These are phyloP conservation scores for Pyrenopolyporus hunteri DNA, from an alignment of 495 filamentous ascomycete genomes.

Conservation along the genomic window DNA sequence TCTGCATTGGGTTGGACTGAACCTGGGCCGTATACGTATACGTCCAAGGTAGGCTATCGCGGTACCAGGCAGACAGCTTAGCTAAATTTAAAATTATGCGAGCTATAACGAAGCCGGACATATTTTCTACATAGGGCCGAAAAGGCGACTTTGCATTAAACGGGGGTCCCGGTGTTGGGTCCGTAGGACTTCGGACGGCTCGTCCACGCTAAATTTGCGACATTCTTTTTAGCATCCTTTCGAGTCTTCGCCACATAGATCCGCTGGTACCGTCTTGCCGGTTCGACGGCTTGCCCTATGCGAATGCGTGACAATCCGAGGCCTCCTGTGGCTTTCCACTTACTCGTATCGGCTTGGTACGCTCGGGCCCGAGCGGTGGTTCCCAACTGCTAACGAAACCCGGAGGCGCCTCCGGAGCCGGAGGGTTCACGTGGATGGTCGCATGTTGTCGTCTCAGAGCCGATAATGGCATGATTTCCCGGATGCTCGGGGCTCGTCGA, in stretches of 20 bases:
- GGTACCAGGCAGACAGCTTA: neutral
- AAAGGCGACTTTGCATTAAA: constrained; percentile 7
- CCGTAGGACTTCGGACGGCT: constrained; percentile 7
- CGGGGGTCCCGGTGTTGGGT: constrained; percentile 5
- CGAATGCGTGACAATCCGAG: neutral
- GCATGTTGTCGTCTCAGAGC: constrained; percentile 24
- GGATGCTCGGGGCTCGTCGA: constrained; percentile 17
- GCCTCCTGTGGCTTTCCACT: neutral
- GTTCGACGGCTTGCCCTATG: constrained; percentile 1
- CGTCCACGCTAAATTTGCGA: neutral
- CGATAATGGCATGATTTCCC: constrained; percentile 25
- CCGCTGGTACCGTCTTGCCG: constrained; percentile 13
- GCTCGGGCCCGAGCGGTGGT: constrained; percentile 6
- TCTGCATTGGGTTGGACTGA: neutral
- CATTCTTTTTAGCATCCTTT: neutral
- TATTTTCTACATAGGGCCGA: constrained; percentile 24
- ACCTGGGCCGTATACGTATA: too few species aligned
- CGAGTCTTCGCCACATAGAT: constrained; percentile 10
- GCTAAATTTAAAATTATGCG: constrained; percentile 4
- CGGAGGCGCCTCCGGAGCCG: constrained; percentile 28
- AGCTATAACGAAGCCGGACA: neutral
- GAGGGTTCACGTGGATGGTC: constrained; percentile 16
- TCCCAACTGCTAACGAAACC: neutral
- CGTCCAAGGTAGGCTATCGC: neutral
- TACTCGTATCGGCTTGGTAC: neutral